A percentile compares a stretch with the other conserved stretches of the same genome.
phyloP scores from a whole-genome alignment of 2,329 filamentous ascomycete genomes.

The Neurospora crassa region DNA sequence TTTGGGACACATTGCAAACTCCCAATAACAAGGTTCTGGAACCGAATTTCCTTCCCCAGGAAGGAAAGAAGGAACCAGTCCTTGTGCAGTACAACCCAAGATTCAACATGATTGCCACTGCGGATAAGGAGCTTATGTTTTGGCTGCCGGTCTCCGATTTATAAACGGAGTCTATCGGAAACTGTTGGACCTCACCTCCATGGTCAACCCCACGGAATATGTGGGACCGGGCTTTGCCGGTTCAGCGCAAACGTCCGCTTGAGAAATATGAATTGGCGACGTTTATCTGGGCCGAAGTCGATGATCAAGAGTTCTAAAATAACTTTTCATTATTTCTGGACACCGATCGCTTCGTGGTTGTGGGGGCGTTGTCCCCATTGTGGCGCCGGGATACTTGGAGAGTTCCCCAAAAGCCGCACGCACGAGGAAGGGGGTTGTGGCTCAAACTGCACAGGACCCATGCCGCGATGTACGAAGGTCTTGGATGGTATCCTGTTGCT shows the following conservation, averaged over 20 bases:
- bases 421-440: not conserved
- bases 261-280: not conserved
- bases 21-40: conserved; percentile 49
- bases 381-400: not conserved
- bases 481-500: not conserved
- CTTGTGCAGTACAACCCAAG: conserved; percentile 83
- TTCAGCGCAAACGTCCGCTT: not conserved
- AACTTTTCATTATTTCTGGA: not conserved
- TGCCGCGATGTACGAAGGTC: not conserved
- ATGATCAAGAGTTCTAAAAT: not conserved
- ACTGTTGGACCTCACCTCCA: not conserved
- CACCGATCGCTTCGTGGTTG: not conserved
- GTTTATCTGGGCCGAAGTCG: not conserved
- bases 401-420: not conserved
- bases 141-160: conserved; percentile 63
- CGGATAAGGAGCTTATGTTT: conserved; percentile 73
- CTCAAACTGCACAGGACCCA: not conserved
- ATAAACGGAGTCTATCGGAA: conserved; percentile 19
- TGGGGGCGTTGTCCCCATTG: not conserved
- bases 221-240: not conserved
- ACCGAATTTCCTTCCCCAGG: conserved; percentile 55
- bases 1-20: conserved; percentile 71
- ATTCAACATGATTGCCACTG: conserved; percentile 84
- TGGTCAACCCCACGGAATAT: not conserved
- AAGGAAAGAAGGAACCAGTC: conserved; percentile 54